These are phyloP conservation scores for Cryphonectria naterciae DNA, from an alignment of 2,329 filamentous ascomycete species.

Conservation along the genomic window DNA sequence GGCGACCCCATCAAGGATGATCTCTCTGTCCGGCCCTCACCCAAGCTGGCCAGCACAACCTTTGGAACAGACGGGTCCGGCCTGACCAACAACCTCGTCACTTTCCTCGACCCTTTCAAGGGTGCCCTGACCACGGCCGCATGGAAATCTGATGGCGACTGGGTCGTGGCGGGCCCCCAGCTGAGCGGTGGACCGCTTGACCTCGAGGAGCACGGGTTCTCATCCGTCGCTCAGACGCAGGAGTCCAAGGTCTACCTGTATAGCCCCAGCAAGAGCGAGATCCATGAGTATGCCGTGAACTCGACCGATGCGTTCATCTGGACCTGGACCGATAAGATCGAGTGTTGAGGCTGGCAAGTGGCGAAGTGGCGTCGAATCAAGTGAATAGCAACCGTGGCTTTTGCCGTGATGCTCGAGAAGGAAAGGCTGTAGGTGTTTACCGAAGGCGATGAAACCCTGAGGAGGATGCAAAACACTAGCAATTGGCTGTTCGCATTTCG, in stretches of 20 bases:
- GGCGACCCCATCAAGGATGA: conserved; percentile 18
- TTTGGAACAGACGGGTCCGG: conserved; percentile 25
- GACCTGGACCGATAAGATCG: conserved; percentile 20
- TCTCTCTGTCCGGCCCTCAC: conserved; percentile 24
- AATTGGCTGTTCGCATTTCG: background rate
- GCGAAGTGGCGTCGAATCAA: background rate
- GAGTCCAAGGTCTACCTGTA: conserved; percentile 22
- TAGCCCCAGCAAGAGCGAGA: conserved; percentile 14
- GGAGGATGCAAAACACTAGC: background rate
- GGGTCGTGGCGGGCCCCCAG: conserved; percentile 19
- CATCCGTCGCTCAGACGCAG: conserved; percentile 28
- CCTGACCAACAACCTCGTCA: conserved; percentile 29
- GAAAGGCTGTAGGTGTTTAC: background rate
- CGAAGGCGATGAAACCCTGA: background rate
- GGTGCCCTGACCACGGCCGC: conserved; percentile 22
- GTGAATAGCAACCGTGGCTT: background rate
- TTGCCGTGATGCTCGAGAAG: background rate
- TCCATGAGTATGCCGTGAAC: conserved; percentile 27
- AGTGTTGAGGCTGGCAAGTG: background rate
- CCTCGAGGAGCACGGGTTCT: conserved; percentile 10
- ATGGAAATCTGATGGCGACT: conserved; percentile 16
- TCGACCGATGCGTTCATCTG: conserved; percentile 20
- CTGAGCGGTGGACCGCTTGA: conserved; percentile 16
- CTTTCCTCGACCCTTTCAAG: conserved; percentile 19
- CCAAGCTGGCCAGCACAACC: conserved; percentile 27